Conservation (phyloP, 345 rosid species). For the Gossypium australe region DNA sequence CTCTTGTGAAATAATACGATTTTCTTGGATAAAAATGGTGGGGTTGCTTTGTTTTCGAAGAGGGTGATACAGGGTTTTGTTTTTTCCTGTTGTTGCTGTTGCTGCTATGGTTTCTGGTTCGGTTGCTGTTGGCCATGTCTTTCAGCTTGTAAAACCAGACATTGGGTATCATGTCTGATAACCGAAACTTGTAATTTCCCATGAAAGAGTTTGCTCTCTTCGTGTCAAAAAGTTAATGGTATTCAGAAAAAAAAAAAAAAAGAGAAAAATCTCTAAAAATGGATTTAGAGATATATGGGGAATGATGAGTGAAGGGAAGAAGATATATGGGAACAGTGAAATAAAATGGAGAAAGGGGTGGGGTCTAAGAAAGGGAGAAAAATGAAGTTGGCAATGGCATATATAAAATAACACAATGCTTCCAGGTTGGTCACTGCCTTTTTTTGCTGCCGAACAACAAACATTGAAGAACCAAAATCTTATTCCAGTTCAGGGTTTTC, state of each 20-base stretch:
- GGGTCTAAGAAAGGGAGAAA: conserved; percentile 15
- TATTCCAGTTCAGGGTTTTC: too few species aligned
- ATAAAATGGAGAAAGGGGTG: background rate
- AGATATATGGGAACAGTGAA: conserved; percentile 1
- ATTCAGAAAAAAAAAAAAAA: too few species aligned
- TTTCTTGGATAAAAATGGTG: conserved; percentile 42
- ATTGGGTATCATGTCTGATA: conserved; percentile 79
- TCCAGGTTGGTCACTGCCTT: conserved; percentile 7
- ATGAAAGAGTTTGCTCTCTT: conserved; percentile 19
- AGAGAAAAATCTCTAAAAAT: background rate
- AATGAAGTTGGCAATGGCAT: conserved; percentile 7
- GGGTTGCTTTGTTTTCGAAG: conserved; percentile 19
- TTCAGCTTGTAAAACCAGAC: conserved; percentile 84
- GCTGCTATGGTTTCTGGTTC: conserved; percentile 17
- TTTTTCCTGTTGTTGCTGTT: conserved; percentile 16
- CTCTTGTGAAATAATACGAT: conserved; percentile 56
- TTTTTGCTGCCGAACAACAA: background rate
- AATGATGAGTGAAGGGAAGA: background rate
- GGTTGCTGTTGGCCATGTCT: conserved; percentile 37
- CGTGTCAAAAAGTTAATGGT: background rate
- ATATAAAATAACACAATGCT: conserved; percentile 6
- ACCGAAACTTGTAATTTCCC: conserved; percentile 71
- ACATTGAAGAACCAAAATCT: too few species aligned
- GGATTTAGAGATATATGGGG: background rate
- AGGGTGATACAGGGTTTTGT: conserved; percentile 10